Base-by-base conservation (phyloP, 208 protist species). In the Naegleria lovaniensis region DNA sequence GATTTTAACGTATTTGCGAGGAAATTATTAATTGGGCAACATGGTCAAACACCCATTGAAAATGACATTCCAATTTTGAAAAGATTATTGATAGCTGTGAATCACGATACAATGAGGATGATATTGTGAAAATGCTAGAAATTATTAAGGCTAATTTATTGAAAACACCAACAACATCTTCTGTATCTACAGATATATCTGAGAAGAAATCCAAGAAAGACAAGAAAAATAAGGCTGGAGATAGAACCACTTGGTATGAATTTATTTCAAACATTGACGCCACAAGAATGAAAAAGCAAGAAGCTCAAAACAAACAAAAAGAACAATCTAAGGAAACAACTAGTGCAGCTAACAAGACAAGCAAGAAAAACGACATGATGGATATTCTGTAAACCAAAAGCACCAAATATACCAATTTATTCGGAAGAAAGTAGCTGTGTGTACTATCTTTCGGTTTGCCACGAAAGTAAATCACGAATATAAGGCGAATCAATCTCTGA, bases 41-140 rank as follows among this genome's bases (percentile, higher is more conserved):
- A n/a, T n/a, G n/a, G n/a, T 48, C 43, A 48, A 48, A 48, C 43
- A 48, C 43, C 43, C 1, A 48, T 9, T 48, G 43, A n/a, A n/a
- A n/a, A n/a, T n/a, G n/a, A n/a, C n/a, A n/a, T n/a, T n/a, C n/a
- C n/a, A 29, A 75, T 75, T 29, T n/a, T 29, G 15, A 11, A 79
- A 79, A 79, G 67, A 79, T 79, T 79, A 79, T 79, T 79, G 67
- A 79, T 6, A 79, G n/a, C 36, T 79, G 67, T 79, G 67, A 36
- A 9, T 36, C 16, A 36, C 19, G 67, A 79, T 79, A 36, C n/a
- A 36, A 19, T 36, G 67, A 79, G 36, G 67, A 79, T 0, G 25
- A 79, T 9, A 79, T 36, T 36, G 0, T 79, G 9, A n/a, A 79
- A 79, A 79, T 79, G 13, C 16, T 79, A 36, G 67, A 79, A 79